Evolutionary conservation across 129 eudicot genomes (phyloP).

Genomic region (Saussurea involucrata): DNA sequence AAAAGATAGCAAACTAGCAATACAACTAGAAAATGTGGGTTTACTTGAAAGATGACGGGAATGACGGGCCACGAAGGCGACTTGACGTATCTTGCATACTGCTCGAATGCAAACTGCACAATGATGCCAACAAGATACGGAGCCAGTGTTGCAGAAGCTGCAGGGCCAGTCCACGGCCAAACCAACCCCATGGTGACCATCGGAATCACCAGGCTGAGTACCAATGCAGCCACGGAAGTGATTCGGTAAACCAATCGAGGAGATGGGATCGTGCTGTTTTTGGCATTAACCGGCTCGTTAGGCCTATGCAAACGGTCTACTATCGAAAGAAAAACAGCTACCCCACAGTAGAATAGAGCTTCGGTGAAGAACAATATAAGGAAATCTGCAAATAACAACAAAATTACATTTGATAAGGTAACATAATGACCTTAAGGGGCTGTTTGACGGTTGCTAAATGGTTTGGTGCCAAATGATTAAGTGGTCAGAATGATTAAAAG

Average conservation of each 20-base stretch:
- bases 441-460: too few species aligned
- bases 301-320: slow-evolving; percentile 66
- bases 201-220: slow-evolving; percentile 83
- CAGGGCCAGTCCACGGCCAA: slow-evolving; percentile 99
- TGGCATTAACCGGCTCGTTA: slow-evolving; percentile 23
- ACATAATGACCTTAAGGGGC: neutral
- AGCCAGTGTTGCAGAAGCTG: slow-evolving; percentile 98
- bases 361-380: slow-evolving; percentile 94
- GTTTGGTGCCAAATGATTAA: too few species aligned
- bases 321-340: slow-evolving; percentile 60
- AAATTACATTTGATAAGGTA: neutral
- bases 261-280: slow-evolving; percentile 26
- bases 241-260: slow-evolving; percentile 63
- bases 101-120: slow-evolving; percentile 95
- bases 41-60: slow-evolving; percentile 92
- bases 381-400: slow-evolving; percentile 67
- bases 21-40: neutral
- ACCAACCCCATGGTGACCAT: slow-evolving; percentile 97
- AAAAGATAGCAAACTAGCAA: neutral
- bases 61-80: slow-evolving; percentile 95
- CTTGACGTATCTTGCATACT: slow-evolving; percentile 69
- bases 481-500: too few species aligned
- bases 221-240: slow-evolving; percentile 80
- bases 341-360: slow-evolving; percentile 94
- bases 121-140: slow-evolving; percentile 97